These are phyloP conservation scores for Adansonia gregorii DNA, from an alignment of 441 rosid genomes.

Conservation along the genomic window DNA sequence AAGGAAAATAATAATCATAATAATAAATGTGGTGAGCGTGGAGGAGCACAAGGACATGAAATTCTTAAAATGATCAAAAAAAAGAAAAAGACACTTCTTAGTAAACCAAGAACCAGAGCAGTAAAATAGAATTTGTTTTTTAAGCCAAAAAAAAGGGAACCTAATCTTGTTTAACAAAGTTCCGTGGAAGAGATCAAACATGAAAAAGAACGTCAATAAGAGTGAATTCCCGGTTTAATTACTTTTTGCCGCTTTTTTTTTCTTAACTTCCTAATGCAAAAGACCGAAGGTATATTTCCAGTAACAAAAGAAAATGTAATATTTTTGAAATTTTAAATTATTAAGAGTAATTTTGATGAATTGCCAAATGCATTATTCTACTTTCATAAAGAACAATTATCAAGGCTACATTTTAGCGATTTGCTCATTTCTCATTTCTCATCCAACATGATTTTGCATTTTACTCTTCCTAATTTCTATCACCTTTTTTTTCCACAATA, in stretches of 20 bases:
- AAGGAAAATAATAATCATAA: background rate
- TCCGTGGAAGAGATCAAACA: background rate
- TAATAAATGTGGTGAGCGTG: background rate
- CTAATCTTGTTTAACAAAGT: background rate
- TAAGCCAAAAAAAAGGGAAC: background rate
- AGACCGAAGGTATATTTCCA: background rate
- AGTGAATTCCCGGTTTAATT: background rate
- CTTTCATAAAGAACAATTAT: background rate
- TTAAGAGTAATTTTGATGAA: background rate
- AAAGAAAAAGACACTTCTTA: background rate
- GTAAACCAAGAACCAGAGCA: background rate
- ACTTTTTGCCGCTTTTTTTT: background rate
- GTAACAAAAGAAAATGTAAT: background rate
- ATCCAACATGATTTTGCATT: background rate
- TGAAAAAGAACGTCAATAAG: background rate
- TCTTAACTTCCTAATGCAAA: background rate
- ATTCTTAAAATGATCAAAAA: background rate
- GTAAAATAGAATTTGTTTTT: background rate
- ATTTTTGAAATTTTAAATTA: background rate
- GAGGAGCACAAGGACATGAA: background rate
- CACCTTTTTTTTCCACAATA: background rate
- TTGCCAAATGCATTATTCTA: background rate
- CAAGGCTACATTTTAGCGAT: slow-evolving; percentile 7
- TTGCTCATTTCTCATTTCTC: background rate
- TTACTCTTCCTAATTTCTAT: background rate